Base-by-base conservation (phyloP, 2,329 filamentous ascomycete genomes). In the Colletotrichum sp. region DNA sequence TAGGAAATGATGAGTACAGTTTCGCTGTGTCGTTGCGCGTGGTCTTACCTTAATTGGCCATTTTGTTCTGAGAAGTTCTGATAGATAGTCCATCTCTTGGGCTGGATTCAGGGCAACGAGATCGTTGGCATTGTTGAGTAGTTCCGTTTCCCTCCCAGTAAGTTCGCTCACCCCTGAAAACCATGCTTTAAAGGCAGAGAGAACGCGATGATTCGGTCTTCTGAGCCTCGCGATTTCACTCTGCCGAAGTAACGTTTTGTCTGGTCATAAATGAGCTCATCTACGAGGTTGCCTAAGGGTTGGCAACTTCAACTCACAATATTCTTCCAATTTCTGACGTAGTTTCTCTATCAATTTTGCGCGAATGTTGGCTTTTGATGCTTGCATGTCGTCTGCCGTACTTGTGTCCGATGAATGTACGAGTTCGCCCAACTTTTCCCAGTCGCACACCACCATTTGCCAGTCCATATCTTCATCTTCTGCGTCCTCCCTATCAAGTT, bases 41-140 rank as follows among this genome's bases (percentile, higher is more conserved):
- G 26, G 26, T 26, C 26, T 26, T 26, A 26, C 26, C 26, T 26
- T 26, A 26, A 26, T 26, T 26, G 26, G 26, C 26, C 26, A 26
- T 26, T 26, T 26, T 26, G 26, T 26, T 26, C 26, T 26, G 26
- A 26, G 26, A 26, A 26, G 26, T 26, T 26, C 66, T 16, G 73
- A 77, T 5, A 78, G 5, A n/a, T n/a, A 55, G n/a, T 76, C 76
- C 6, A 60, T 74, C 3, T 76, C 70, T 21, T 67, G 60, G 13
- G 70, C 66, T 5, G 69, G 73, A 18, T 71, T 60, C 44, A 78
- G 34, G 1, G 49, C 76, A 7, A 69, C 66, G 1, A 78, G 49
- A 16, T 77, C 74, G 2, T 44, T 10, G 9, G 16, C 26, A 12
- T 72, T 30, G 7, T 71, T 12, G 5, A 77, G 67, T 2, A 69